Conservation (phyloP, 2,329 filamentous ascomycete species). For the Orbilia quercus region DNA sequence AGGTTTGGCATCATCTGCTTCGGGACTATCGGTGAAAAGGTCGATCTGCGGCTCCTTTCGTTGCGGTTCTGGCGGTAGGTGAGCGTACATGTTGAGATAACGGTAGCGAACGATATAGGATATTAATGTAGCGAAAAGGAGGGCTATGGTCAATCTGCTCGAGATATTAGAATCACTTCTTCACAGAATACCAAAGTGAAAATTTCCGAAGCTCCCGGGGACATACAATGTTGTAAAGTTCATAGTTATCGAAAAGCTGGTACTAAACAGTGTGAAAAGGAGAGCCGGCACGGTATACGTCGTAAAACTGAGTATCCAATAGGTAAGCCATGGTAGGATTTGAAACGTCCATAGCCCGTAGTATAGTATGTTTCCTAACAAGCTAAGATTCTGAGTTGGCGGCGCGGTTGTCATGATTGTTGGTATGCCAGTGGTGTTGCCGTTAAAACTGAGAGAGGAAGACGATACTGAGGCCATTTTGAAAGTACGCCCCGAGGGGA, state of each 20-base stretch:
- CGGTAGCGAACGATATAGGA: slow-evolving; percentile 96
- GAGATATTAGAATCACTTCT: not conserved
- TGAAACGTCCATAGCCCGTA: slow-evolving; percentile 54
- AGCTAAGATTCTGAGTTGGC: slow-evolving; percentile 46
- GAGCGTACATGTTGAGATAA: slow-evolving; percentile 95
- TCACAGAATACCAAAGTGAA: not conserved
- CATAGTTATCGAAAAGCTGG: slow-evolving; percentile 96
- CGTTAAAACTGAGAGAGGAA: slow-evolving; percentile 10
- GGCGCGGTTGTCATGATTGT: slow-evolving; percentile 44
- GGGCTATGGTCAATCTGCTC: slow-evolving; percentile 77
- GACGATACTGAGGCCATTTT: slow-evolving; percentile 45
- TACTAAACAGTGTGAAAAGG: slow-evolving; percentile 89
- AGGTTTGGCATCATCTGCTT: slow-evolving; percentile 82
- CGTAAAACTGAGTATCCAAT: slow-evolving; percentile 84
- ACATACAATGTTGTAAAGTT: slow-evolving; percentile 93
- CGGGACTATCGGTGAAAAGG: slow-evolving; percentile 91
- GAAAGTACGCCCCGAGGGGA: slow-evolving; percentile 12
- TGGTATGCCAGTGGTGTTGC: slow-evolving; percentile 22
- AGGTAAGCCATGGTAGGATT: slow-evolving; percentile 63
- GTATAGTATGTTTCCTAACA: slow-evolving; percentile 39
- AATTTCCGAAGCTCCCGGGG: slow-evolving; percentile 27
- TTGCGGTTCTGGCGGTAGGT: slow-evolving; percentile 91
- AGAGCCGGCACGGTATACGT: slow-evolving; percentile 91
- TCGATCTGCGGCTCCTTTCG: slow-evolving; percentile 96
- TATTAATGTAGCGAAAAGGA: slow-evolving; percentile 80